Conservation (phyloP, 306 rosid species). For the Quercus glauca region DNA sequence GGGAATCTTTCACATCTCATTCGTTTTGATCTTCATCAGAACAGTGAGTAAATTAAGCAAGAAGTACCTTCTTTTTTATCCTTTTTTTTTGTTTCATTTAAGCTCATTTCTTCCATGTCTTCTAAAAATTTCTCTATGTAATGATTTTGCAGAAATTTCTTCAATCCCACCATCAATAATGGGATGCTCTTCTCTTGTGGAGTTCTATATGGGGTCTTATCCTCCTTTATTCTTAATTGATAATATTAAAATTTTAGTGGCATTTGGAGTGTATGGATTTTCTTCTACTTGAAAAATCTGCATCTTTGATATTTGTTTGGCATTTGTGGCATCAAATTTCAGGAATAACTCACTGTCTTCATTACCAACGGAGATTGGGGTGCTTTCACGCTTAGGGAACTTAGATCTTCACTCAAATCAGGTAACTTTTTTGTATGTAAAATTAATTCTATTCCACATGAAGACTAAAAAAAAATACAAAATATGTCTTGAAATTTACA, state of each 20-base stretch:
- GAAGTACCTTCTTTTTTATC: background rate
- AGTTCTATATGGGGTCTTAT: conserved; percentile 78
- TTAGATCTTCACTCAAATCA: conserved; percentile 90
- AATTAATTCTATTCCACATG: too few relatives aligned
- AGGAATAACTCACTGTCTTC: conserved; percentile 72
- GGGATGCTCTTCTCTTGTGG: conserved; percentile 70
- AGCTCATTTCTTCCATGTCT: conserved; percentile 18
- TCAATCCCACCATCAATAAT: conserved; percentile 73
- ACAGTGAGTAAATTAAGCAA: conserved; percentile 59
- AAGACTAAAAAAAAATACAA: too few relatives aligned
- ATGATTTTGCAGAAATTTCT: conserved; percentile 61
- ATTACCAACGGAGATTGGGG: conserved; percentile 72
- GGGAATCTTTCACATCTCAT: conserved; percentile 79
- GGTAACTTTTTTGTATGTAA: conserved; percentile 33
- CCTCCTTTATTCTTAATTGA: conserved; percentile 33
- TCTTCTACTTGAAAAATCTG: conserved; percentile 20
- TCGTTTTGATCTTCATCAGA: conserved; percentile 80
- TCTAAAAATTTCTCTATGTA: conserved; percentile 15
- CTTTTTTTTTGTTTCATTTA: background rate
- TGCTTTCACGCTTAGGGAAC: conserved; percentile 75
- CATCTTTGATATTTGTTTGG: conserved; percentile 21
- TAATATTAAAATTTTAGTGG: conserved; percentile 25
- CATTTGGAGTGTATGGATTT: conserved; percentile 17
- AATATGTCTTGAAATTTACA: too few relatives aligned
- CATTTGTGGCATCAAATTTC: conserved; percentile 19